Percentiles rank a stretch among this genome's conserved stretches.
These are phyloP conservation scores for Gonium pectorale DNA, from an alignment of 139 green algal species.

Conservation along the genomic window DNA sequence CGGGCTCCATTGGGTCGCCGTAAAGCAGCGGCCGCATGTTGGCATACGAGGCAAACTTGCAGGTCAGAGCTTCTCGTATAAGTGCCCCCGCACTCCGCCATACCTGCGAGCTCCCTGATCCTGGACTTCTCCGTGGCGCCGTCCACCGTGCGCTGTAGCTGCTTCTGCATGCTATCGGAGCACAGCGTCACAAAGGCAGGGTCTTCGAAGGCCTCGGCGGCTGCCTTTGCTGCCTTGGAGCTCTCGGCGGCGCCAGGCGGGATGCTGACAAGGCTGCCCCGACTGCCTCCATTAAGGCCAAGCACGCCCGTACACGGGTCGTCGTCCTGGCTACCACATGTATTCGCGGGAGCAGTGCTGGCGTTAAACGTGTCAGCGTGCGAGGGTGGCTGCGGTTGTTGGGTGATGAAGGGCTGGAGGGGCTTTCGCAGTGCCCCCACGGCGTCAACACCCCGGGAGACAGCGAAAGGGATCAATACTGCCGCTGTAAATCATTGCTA, in stretches of 20 bases:
- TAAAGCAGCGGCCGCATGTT: no score
- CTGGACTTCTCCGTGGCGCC: slow-evolving; percentile 82
- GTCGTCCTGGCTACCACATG: slow-evolving; percentile 5
- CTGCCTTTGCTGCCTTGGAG: slow-evolving; percentile 45
- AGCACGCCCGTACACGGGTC: neutral
- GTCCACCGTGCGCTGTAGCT: slow-evolving; percentile 85
- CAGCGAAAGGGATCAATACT: neutral
- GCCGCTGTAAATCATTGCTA: no score
- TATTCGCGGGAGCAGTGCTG: neutral
- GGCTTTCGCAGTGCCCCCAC: neutral
- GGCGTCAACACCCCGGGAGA: neutral
- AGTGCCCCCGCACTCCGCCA: no score
- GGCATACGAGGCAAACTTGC: neutral
- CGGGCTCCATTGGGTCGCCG: no score
- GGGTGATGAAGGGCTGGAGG: neutral
- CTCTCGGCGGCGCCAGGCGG: slow-evolving; percentile 12
- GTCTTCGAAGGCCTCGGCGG: slow-evolving; percentile 77
- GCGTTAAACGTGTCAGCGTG: neutral
- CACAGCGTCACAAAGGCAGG: slow-evolving; percentile 61
- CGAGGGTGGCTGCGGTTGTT: neutral
- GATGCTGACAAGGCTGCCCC: slow-evolving; percentile 17
- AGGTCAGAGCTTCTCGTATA: neutral
- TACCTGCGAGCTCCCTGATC: slow-evolving; percentile 85
- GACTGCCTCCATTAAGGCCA: neutral
- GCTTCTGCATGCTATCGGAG: slow-evolving; percentile 72